phyloP scores from a whole-genome alignment of 176 grass and related monocot genomes.

The Eremochloa ophiuroides region DNA sequence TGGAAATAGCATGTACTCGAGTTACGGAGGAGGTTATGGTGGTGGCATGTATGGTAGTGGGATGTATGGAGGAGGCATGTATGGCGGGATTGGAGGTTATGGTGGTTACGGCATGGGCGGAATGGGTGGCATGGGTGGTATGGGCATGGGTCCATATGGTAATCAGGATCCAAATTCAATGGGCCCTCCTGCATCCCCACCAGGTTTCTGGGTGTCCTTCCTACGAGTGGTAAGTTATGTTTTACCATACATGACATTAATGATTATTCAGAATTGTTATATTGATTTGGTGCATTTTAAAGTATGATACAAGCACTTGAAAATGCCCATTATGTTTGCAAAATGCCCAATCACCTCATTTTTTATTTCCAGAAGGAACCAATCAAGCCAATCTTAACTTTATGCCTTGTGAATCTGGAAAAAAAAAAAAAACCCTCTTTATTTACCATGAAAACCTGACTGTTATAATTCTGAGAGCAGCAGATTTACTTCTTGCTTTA shows the following conservation, averaged over 20 bases:
- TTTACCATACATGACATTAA: neutral
- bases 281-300: neutral
- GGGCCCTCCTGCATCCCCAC: conserved; percentile 66
- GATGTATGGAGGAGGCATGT: conserved; percentile 58
- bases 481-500: neutral
- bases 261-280: conserved; percentile 4
- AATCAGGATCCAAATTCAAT: conserved; percentile 71
- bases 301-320: neutral
- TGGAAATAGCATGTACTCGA: conserved; percentile 67
- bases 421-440: neutral
- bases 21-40: conserved; percentile 51
- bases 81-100: conserved; percentile 67
- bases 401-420: neutral
- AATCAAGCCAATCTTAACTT: neutral
- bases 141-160: conserved; percentile 75
- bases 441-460: neutral
- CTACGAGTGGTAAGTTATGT: conserved; percentile 61
- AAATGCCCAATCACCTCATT: neutral
- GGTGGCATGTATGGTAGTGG: conserved; percentile 54
- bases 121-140: conserved; percentile 51
- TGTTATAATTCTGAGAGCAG: neutral
- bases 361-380: neutral
- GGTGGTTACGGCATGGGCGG: conserved; percentile 61
- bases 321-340: neutral
- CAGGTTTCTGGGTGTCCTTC: conserved; percentile 86